Base-by-base conservation (phyloP, 2,329 filamentous ascomycete species). In the Cordyceps javanica region DNA sequence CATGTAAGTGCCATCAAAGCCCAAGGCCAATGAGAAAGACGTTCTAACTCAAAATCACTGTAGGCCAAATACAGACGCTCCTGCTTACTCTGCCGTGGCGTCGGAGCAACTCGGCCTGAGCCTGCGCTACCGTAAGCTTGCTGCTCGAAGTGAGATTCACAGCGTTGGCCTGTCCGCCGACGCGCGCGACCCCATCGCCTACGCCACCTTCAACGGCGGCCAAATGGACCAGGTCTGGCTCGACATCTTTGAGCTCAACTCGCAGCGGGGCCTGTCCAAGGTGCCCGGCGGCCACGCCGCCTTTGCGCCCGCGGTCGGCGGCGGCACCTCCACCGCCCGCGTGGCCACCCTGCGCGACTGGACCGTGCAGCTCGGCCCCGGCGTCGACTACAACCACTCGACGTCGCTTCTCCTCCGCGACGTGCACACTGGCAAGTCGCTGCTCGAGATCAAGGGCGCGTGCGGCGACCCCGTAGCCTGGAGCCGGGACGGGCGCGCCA, bases 191-290 rank as follows among this genome's bases (percentile, higher is more conserved):
- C 55, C 60, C 41, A 46, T 64, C 16, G 69, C 66, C 26, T 70
- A 69, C 21, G 68, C 70, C 16, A 65, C 67, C 41, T 72, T 68
- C 60, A 61, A 63, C 45, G 65, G 66, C 23, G 65, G 62, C 5
- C 67, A 67, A 44, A 63, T 66, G 10, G 53, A 63, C 34, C 68
- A 70, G 23, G 65, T 69, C n/a, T 73, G 71, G 70, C 67, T 73
- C 57, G 71, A 73, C 60, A 63, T 70, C 19, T 72, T 72, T 54
- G 66, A 69, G 44, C 53, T 69, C 25, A 50, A 58, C 30, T 64
- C 65, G 0, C 65, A 66, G 13, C 61, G 64, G 14, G 61, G 64
- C 19, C 63, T 66, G 58, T 67, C 65, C 60, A 72, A 71, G 62
- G 66, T 66, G 0, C 64, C 63, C 13, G 70, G 71, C 36, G 66